phyloP scores from a whole-genome alignment of 768 basidiomycete species.

The Imleria badia region DNA sequence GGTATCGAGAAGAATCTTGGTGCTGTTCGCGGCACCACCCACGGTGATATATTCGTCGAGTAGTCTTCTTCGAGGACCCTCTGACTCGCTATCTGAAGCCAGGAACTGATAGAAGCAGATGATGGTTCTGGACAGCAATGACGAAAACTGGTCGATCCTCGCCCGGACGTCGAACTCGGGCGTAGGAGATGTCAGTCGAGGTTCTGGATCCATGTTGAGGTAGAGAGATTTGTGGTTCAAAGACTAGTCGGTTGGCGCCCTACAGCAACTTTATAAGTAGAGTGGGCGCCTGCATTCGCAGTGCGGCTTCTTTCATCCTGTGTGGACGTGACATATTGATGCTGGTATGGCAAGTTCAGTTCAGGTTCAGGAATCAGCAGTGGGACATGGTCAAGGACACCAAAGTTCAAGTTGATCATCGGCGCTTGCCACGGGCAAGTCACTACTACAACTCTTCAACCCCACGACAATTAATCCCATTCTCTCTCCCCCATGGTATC shows the following conservation, averaged over 20 bases:
- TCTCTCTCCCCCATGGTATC: too few relatives aligned
- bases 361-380: too few relatives aligned
- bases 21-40: conserved; percentile 26
- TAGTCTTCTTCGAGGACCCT: conserved; percentile 19
- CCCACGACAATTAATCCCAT: too few relatives aligned
- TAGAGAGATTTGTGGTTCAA: neutral
- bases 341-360: too few relatives aligned
- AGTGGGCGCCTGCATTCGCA: conserved; percentile 5
- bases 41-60: conserved; percentile 30
- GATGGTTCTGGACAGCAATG: conserved; percentile 22
- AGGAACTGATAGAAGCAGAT: conserved; percentile 28
- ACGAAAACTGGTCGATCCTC: conserved; percentile 25
- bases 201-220: conserved; percentile 14
- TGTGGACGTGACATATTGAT: neutral
- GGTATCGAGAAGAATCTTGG: conserved; percentile 24
- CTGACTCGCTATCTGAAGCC: conserved; percentile 25
- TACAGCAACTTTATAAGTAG: conserved; percentile 10
- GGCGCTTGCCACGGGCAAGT: neutral
- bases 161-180: conserved; percentile 18
- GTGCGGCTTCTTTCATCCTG: neutral
- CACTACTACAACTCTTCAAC: too few relatives aligned
- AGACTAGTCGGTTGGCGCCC: neutral
- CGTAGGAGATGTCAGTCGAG: neutral
- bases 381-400: neutral
- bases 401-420: neutral